A percentile compares a stretch with the other conserved stretches of the same genome.
phyloP scores from a whole-genome alignment of 2,329 filamentous ascomycete species.

The Ceratocystis destructans region DNA sequence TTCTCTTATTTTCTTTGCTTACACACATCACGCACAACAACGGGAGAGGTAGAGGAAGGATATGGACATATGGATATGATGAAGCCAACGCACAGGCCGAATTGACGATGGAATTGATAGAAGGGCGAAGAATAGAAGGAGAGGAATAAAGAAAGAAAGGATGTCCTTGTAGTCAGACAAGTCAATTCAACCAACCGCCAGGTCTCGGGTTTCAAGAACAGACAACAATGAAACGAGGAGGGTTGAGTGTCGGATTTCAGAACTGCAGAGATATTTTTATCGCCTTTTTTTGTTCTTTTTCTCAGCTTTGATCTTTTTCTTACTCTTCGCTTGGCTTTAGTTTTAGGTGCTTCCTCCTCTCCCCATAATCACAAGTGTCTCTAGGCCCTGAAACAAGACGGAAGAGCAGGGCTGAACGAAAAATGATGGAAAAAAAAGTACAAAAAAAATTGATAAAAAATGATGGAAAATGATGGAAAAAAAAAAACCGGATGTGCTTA shows the following conservation, averaged over 20 bases:
- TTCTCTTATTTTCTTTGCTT: too few relatives aligned
- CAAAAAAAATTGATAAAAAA: neutral
- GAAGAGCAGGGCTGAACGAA: neutral
- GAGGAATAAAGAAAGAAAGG: neutral
- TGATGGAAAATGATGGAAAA: neutral
- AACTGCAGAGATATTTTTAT: neutral
- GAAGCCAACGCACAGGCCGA: too few relatives aligned
- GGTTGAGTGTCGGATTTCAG: neutral
- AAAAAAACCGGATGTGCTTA: neutral
- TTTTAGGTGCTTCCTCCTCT: neutral
- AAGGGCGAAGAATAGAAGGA: neutral
- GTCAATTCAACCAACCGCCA: neutral
- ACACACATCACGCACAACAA: too few relatives aligned
- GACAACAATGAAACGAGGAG: conserved; percentile 5
- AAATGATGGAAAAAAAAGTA: neutral
- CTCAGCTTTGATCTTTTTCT: neutral
- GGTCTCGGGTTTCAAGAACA: neutral
- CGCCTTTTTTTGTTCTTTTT: neutral
- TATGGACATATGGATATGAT: too few relatives aligned
- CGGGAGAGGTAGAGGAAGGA: too few relatives aligned
- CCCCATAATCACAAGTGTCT: neutral
- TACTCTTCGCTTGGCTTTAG: neutral
- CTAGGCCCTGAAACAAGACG: neutral
- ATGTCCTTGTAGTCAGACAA: neutral
- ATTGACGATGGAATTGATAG: too few relatives aligned